Evolutionary conservation across 192 early-diverging fungal species (phyloP), one percentile per base, ranked within the genome.

Genomic region (Spinellus fusiger): DNA sequence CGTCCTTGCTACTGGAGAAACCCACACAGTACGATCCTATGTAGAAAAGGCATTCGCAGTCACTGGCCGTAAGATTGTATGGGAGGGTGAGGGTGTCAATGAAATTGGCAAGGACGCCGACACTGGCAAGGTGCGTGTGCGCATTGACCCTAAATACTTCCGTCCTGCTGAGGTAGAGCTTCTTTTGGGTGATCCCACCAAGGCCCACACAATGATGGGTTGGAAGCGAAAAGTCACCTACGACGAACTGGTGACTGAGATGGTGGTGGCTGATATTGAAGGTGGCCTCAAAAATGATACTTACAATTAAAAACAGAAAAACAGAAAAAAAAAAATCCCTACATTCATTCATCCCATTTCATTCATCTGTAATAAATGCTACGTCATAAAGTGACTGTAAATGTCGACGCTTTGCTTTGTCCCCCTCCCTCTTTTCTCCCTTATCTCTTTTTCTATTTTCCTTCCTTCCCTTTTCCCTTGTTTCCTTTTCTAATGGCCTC

Each of bases 151-250:
- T n/a, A 77, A 81, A 53, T 90, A 90, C 71, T 90, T 86, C 79
- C 85, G 88, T 59, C 88, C 88, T 34, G 82, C 88, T 25, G 88
- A 90, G 71, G 88, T 90, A 26, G 88, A 90, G 54, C 59, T 89
- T 5, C 72, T 90, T 44, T 68, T 89, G 52, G 88, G 88, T 54
- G 79, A 89, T 61, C 86, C 88, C 37, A 62, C 81, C 16, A 90
- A 90, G 73, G 84, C 89, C 15, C 78, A 84, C 57, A 76, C 73
- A 48, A 65, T 69, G 25, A 73, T 90, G 31, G 76, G 77, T 26
- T 90, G 87, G 89, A 77, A 81, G 66, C 75, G 81, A 31, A 83
- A 83, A 67, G 86, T 89, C 38, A 69, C 73, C 27, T 90, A 86
- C 70, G 87, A 90, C 56, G 82, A 76, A 22, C 66, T 86, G 49